A percentile compares a stretch with the other conserved stretches of the same genome.
These are phyloP conservation scores for Eutypella sp. DNA, from an alignment of 2,329 filamentous ascomycete genomes.

Conservation along the genomic window DNA sequence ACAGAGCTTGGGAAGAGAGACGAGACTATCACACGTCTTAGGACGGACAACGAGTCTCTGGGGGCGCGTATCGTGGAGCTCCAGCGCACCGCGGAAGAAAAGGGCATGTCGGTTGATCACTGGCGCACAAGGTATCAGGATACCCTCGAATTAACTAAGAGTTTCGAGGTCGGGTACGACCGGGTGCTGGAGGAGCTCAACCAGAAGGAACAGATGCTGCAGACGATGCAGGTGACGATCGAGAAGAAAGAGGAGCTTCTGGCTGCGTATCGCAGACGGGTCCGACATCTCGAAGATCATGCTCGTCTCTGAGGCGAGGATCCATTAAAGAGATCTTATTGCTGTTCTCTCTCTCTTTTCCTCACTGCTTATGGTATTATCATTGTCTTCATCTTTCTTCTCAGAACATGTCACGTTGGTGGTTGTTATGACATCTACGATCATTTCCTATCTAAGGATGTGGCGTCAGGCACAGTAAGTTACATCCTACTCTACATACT, in stretches of 20 bases:
- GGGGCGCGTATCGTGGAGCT: conserved; percentile 14
- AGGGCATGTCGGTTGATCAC: too few relatives aligned
- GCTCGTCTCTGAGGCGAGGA: background rate
- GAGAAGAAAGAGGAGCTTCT: background rate
- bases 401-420: background rate
- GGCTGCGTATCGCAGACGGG: background rate
- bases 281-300: background rate
- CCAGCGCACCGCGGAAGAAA: conserved; percentile 2
- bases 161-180: conserved; percentile 6
- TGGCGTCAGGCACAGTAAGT: background rate
- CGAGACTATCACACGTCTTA: conserved; percentile 7
- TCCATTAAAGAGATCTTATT: too few relatives aligned
- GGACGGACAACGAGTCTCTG: conserved; percentile 11
- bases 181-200: background rate
- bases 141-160: conserved; percentile 7
- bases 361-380: too few relatives aligned
- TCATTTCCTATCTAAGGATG: too few relatives aligned
- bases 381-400: too few relatives aligned
- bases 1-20: conserved; percentile 14
- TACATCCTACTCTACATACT: background rate
- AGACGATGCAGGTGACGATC: too few relatives aligned
- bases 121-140: conserved; percentile 2
- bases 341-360: too few relatives aligned
- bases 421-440: background rate
- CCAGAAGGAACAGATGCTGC: background rate